Base-by-base conservation (phyloP, 805 yeast genomes). In the Candida dajiaensis region DNA sequence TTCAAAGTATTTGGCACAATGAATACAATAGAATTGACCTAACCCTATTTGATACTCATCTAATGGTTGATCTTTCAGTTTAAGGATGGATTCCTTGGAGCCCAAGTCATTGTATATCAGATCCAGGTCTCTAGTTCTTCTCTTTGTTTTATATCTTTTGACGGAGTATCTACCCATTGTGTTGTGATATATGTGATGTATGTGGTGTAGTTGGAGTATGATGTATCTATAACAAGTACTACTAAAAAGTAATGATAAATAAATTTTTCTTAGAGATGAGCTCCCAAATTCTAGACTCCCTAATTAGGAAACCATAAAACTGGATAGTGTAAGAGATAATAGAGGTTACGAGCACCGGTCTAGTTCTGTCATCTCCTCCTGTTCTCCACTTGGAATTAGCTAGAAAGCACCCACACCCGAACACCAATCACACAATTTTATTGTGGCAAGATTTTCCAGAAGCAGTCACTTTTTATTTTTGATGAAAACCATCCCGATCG, bases 11-110 rank as follows among this genome's bases (percentile, higher is more conserved):
- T 84, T 86, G 42, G 95, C 95, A 73, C 99, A 94, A 53, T 89
- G 96, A 45, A 94, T 75, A 67, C 98, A 94, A 66, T 88, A 94
- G 66, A 79, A 84, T 67, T 94, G 98, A 15, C 97, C 99, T 54
- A 94, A 69, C 1, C 99, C 99, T 1, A 97, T 90, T 61, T 84
- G 83, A 39, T 81, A 79, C 68, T 92, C 98, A 65, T 92, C 97
- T 47, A 86, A 65, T 6, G 88, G 85, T 66, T 92, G 98, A 62
- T 85, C 82, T 62, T 86, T 77, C 47, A 89, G 72, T 38, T 73
- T 70, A 46, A 74, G 65, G 46, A 89, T 83, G n/a, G 83, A 69
- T 35, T 81, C 85, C 36, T 76, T 72, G 4, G 80, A 66, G 2
- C 83, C 70, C 44, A 94, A 66, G 60, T 94, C 99, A 35, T 78